A percentile compares a stretch with the other conserved stretches of the same genome.
These are phyloP conservation scores for Ogataea naganishii DNA, from an alignment of 805 yeast genomes.

Conservation along the genomic window DNA sequence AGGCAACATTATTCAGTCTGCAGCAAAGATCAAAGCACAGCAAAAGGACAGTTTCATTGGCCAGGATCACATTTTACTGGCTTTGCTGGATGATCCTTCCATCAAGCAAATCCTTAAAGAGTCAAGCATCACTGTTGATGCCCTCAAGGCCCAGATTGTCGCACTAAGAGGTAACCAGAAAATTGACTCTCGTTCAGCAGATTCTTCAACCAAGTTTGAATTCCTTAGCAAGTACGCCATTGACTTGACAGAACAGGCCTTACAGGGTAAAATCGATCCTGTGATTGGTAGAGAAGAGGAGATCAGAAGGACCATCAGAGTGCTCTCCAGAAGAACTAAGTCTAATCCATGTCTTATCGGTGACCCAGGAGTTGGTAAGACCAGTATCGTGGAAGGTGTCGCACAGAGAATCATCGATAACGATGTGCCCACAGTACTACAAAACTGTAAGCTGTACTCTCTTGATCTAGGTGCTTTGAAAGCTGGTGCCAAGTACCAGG, in stretches of 20 bases:
- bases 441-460: conserved; percentile 73
- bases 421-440: conserved; percentile 86
- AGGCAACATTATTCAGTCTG: conserved; percentile 64
- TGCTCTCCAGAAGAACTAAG: conserved; percentile 93
- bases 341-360: conserved; percentile 96
- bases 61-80: conserved; percentile 86
- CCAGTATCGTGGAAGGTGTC: conserved; percentile 96
- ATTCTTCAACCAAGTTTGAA: conserved; percentile 76
- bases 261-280: conserved; percentile 93
- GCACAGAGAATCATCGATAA: conserved; percentile 95
- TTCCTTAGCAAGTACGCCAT: conserved; percentile 84
- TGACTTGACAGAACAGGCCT: conserved; percentile 88
- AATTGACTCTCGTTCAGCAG: conserved; percentile 91
- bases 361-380: conserved; percentile 99
- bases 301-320: conserved; percentile 89
- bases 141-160: conserved; percentile 68
- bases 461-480: conserved; percentile 93
- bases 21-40: conserved; percentile 68
- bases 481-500: conserved; percentile 98
- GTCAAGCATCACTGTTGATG: conserved; percentile 55
- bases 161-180: conserved; percentile 83
- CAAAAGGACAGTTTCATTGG: conserved; percentile 91
- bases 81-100: conserved; percentile 71
- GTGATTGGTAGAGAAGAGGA: conserved; percentile 99
- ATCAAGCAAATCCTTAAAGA: conserved; percentile 69